Base-by-base conservation (phyloP, 176 grass and related monocot genomes). In the Secale cereale region DNA sequence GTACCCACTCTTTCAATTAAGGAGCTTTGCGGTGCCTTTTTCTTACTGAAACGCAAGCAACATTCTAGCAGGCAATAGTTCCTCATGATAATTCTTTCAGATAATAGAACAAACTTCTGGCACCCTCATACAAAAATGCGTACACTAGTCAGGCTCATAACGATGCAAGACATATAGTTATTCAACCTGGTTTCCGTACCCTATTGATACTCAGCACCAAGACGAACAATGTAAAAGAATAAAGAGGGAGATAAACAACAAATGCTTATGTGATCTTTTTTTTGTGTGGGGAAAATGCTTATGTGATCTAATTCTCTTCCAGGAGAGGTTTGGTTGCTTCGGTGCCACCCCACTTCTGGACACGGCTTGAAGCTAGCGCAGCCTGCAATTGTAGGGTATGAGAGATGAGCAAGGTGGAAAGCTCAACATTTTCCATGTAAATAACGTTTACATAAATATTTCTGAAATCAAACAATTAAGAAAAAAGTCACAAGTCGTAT, bases 331-430 rank as follows among this genome's bases (percentile, higher is more conserved):
- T 83, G 12, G 13, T 54, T 50, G 73, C 79, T 36, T 74, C 74
- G 0, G 80, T 29, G 22, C 54, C 88, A 7, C 88, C 88, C 88
- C 88, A 86, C 80, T 48, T 73, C 16, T 25, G 74, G 31, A 87
- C 88, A 12, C 80, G 88, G 40, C 41, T 77, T 14, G 79, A 75
- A 60, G 84, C 88, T 74, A 83, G 88, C 3, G 80, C 84, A 9
- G 88, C 88, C 88, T 90, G 84, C 56, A 35, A 16, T 70, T 27
- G 67, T 70, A 10, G 31, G 30, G 35, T 70, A 31, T 16, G n/a
- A 30, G 15, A 22, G 19, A 59, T 60, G 11, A 48, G 13, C 31
- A 41, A 59, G 10, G 31, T 59, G 39, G 16, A 8, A 11, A 56
- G 12, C 13, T 67, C 43, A 54, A 10, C 29, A 31, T 27, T 29